These are phyloP conservation scores for Entomophthora muscae DNA, from an alignment of 371 early-diverging fungal species.

Conservation along the genomic window DNA sequence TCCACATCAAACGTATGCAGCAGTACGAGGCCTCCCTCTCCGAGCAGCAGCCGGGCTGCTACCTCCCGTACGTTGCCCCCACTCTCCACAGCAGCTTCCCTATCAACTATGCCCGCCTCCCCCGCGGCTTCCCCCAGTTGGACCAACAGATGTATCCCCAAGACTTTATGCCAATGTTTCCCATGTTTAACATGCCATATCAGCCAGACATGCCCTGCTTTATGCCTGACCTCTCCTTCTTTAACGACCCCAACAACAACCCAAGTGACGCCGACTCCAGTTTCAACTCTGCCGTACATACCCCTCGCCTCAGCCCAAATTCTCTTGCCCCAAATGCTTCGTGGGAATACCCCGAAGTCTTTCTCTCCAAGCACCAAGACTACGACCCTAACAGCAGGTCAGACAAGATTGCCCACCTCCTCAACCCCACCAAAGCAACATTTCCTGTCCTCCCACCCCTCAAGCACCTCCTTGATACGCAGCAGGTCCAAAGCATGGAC, in stretches of 20 bases:
- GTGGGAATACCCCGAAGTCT: not conserved
- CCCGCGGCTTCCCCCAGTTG: not conserved
- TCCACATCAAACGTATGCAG: slow-evolving; percentile 21
- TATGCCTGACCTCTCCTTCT: not conserved
- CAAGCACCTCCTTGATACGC: not conserved
- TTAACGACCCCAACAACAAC: not conserved
- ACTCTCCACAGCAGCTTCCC: not conserved
- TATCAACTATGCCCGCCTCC: not conserved
- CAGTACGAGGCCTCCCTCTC: not conserved
- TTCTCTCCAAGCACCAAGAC: slow-evolving; percentile 1
- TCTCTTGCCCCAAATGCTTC: not conserved
- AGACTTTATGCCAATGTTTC: not conserved
- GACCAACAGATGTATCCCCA: not conserved
- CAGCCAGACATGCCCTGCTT: not conserved
- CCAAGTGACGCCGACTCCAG: not conserved
- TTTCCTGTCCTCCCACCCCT: slow-evolving; percentile 1
- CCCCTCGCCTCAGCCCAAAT: not conserved
- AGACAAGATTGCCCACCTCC: not conserved
- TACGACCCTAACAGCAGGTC: slow-evolving; percentile 5
- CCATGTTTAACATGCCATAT: not conserved
- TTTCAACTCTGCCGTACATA: not conserved
- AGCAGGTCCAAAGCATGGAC: not conserved
- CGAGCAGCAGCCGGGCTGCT: not conserved
- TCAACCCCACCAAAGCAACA: not conserved
- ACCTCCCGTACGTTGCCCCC: slow-evolving; percentile 1